These are phyloP conservation scores for Rhizopogon vulgaris DNA, from an alignment of 768 basidiomycete genomes.

Conservation along the genomic window DNA sequence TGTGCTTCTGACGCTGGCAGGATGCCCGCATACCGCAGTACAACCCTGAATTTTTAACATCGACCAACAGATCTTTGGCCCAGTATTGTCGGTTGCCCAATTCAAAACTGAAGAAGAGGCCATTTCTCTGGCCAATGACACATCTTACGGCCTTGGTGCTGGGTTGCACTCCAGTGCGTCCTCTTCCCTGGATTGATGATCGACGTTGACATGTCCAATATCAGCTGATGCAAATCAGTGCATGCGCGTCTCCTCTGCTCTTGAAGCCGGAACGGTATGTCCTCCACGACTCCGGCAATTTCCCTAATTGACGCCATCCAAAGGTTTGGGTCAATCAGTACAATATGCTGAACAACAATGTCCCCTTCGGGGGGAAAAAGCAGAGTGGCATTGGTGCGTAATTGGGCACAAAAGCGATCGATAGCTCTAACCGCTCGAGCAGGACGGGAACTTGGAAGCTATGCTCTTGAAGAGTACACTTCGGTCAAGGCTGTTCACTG, in stretches of 20 bases:
- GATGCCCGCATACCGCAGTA: slow-evolving; percentile 2
- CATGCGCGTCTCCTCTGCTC: slow-evolving; percentile 77
- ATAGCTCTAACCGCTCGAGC: slow-evolving; percentile 7
- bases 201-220: not conserved
- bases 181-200: not conserved
- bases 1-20: slow-evolving; percentile 8
- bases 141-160: slow-evolving; percentile 86
- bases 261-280: slow-evolving; percentile 85
- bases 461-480: slow-evolving; percentile 81
- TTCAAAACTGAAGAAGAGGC: slow-evolving; percentile 89
- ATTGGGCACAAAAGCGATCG: not conserved
- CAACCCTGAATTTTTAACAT: slow-evolving; percentile 7
- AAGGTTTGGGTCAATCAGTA: slow-evolving; percentile 94
- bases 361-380: slow-evolving; percentile 95
- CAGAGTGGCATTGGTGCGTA: slow-evolving; percentile 77
- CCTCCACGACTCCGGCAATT: not conserved
- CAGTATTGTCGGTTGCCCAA: slow-evolving; percentile 76
- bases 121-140: slow-evolving; percentile 78
- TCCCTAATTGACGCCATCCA: slow-evolving; percentile 5
- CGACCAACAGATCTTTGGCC: slow-evolving; percentile 78
- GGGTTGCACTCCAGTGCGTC: slow-evolving; percentile 80
- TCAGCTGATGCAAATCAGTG: slow-evolving; percentile 80
- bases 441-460: slow-evolving; percentile 86
- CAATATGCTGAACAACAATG: slow-evolving; percentile 75
- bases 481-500: slow-evolving; percentile 80